Evolutionary conservation across 164 flowering plant genomes (phyloP), one percentile per base, ranked within the genome.

Genomic region (Umbilicus rupestris): DNA sequence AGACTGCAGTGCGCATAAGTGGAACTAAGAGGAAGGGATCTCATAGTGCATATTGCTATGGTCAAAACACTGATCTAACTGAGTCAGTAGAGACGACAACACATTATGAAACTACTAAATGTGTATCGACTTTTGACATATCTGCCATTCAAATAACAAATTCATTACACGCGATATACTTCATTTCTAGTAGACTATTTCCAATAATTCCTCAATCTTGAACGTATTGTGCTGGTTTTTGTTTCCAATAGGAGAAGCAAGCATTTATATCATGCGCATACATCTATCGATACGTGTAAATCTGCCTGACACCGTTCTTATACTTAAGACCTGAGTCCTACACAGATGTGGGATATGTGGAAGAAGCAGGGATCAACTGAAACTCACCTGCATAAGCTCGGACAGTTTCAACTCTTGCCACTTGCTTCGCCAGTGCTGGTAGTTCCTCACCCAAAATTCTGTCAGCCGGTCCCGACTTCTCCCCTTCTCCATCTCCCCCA

Each of bases 371-470:
- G 60, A 55, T 55, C 44, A 41, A 41, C 31, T 39, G 37, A 30
- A 42, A 72, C 78, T 75, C 59, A 88, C 99, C 98, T 19, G 98
- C 98, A 70, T 95, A 95, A 19, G 73, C 72, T 66, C 98, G 82
- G 66, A 90, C 96, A 10, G 87, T 75, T 82, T 92, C 97, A 52
- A 95, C 89, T 69, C 91, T 78, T 1, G 96, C 90, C 74, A 95
- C 99, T 80, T 95, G 97, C 78, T 86, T 90, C 0, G 97, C 97
- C 71, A 95, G 73, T 2, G 87, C 79, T 7, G 89, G 90, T 74
- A 95, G 69, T 78, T 95, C 97, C 77, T 92, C 80, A 62, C 83
- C 92, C 76, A 83, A 66, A 26, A 82, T 71, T 71, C 69, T 74
- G 64, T 76, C 77, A 69, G 68, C 65, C 57, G 69, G 74, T 66